Base-by-base conservation (phyloP, 192 early-diverging fungal genomes). In the Funneliformis mosseae region DNA sequence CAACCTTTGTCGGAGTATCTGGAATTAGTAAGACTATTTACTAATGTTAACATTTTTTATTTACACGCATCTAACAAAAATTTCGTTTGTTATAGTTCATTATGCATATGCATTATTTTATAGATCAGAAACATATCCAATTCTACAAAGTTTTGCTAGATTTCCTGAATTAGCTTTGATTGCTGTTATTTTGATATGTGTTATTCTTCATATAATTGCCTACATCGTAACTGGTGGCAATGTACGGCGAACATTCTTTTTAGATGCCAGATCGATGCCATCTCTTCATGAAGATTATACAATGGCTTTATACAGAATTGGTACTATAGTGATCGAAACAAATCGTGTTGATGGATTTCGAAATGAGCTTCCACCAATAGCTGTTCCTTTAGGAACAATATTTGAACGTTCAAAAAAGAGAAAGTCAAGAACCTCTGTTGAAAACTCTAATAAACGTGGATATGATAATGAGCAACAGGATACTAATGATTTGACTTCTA, bases 81-180 rank as follows among this genome's bases (percentile, higher is more conserved):
- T 38, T 18, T 67, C 28, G 14, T 8, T 67, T 67, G n/a, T 33
- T 43, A n/a, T 41, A 70, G 27, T 48, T 41, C 87, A 88, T 59
- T 86, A 84, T 82, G 76, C 82, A 4, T 81, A 84, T 59, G 84
- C 87, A 5, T 42, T 86, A 8, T 81, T 80, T 46, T 74, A 71
- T 74, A 80, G 80, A 23, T 83, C 84, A 12, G 62, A 45, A 23
- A 80, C 80, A 1, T 88, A 88, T 59, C 87, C 87, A 7, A 81
- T 81, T 5, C 67, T 88, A 9, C 87, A 88, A 71, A 60, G 84
- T 62, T 70, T 88, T 66, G 83, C 87, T 4, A 80, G 83, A 23
- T 70, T 88, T 46, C 87, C 87, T 5, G 87, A 88, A 59, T 80
- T 88, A 23, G 85, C 85, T 41, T 81, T 88, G 27, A 81, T 88